A percentile compares a stretch with the other conserved stretches of the same genome.
Evolutionary conservation across 164 flowering plant genomes (phyloP).

Genomic region (Annona squamosa): DNA sequence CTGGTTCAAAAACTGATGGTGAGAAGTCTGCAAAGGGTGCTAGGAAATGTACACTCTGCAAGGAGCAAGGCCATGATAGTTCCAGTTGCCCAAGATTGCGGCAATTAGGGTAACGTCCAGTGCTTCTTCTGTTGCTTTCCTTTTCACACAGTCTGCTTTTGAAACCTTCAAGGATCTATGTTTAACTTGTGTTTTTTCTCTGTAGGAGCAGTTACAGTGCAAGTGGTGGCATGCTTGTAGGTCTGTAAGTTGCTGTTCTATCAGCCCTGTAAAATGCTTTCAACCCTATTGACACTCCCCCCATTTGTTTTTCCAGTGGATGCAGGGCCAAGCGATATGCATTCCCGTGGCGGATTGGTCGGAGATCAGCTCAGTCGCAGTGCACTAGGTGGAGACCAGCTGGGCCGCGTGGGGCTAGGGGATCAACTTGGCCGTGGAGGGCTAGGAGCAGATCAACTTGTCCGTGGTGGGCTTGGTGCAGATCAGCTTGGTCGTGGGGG

Average conservation of each 20-base stretch:
- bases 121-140: not conserved
- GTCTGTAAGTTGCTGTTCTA: not conserved
- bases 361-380: not conserved
- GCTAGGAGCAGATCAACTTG: slow-evolving; percentile 1
- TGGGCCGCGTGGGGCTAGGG: not conserved
- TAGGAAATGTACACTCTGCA: slow-evolving; percentile 3
- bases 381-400: no score
- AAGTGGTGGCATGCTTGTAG: slow-evolving; percentile 3
- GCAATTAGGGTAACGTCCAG: slow-evolving; percentile 2
- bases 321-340: slow-evolving; percentile 2
- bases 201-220: slow-evolving; percentile 1
- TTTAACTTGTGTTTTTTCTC: not conserved
- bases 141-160: not conserved
- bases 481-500: slow-evolving; percentile 1
- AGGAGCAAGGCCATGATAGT: slow-evolving; percentile 2
- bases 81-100: slow-evolving; percentile 6
- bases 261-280: not conserved
- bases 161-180: not conserved
- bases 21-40: not conserved
- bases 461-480: not conserved
- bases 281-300: not conserved
- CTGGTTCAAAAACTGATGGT: slow-evolving; percentile 2
- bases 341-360: not conserved
- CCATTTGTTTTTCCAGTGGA: slow-evolving; percentile 4
- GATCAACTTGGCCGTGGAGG: slow-evolving; percentile 1